Percentiles rank a stretch among this genome's conserved stretches.
Conservation (phyloP, 345 rosid species). For the Aegle marmelos region DNA sequence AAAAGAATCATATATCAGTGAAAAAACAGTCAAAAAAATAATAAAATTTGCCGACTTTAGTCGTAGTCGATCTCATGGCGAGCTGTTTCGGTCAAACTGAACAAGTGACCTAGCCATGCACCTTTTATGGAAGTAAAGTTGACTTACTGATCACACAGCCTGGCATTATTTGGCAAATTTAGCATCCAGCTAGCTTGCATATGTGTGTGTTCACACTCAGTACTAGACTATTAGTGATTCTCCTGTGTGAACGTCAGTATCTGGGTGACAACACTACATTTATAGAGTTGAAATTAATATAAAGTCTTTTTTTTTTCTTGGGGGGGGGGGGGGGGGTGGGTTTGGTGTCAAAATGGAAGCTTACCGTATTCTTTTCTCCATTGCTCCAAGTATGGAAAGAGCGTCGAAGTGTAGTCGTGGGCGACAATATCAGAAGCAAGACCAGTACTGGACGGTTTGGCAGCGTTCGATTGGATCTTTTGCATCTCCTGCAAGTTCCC, state of each 20-base stretch:
- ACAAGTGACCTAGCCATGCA: background rate
- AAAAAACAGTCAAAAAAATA: no score
- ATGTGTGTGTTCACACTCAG: background rate
- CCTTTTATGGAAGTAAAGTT: background rate
- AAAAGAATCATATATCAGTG: background rate
- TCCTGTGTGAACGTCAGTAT: no score
- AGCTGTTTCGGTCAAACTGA: background rate
- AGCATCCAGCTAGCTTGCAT: background rate
- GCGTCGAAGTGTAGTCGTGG: slow-evolving; percentile 67
- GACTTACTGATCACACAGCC: background rate
- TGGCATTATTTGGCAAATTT: background rate
- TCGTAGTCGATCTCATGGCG: background rate
- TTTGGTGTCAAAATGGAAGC: background rate
- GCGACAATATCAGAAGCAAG: slow-evolving; percentile 34
- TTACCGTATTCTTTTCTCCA: slow-evolving; percentile 82
- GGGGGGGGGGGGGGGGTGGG: no score
- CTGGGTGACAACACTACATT: background rate
- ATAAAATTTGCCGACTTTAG: background rate
- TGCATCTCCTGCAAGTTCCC: slow-evolving; percentile 77
- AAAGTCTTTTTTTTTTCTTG: no score
- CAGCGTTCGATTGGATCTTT: slow-evolving; percentile 32
- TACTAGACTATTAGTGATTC: no score
- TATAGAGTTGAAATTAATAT: no score
- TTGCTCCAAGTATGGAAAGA: slow-evolving; percentile 71
- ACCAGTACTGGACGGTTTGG: background rate